phyloP scores from a whole-genome alignment of 495 filamentous ascomycete species.

The Cudoniella acicularis region DNA sequence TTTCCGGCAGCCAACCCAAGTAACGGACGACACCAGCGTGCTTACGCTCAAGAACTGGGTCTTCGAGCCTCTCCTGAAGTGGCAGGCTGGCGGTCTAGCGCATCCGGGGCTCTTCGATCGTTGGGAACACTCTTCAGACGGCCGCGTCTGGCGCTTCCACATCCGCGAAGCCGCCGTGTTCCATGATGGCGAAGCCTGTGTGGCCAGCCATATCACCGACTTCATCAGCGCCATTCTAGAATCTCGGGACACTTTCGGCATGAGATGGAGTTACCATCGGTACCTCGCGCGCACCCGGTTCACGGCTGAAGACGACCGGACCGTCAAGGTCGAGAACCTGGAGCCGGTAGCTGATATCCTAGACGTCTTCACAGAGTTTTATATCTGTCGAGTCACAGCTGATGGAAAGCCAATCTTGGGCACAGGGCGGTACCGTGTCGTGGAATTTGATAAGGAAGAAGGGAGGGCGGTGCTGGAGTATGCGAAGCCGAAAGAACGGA shows the following conservation, averaged over 20 bases:
- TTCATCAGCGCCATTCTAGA: not conserved
- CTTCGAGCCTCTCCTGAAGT: not conserved
- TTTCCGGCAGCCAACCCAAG: not conserved
- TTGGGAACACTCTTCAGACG: not conserved
- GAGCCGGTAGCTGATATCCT: not conserved
- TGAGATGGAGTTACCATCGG: not conserved
- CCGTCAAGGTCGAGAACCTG: not conserved
- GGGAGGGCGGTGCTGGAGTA: not conserved
- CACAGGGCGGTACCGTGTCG: not conserved
- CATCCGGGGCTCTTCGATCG: not conserved
- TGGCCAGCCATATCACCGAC: not conserved
- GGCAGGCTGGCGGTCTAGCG: not conserved
- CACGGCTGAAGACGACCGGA: not conserved
- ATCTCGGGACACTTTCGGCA: not conserved
- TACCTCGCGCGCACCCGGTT: not conserved
- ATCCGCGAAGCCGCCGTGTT: not conserved
- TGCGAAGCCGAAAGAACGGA: not conserved
- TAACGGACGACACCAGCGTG: not conserved
- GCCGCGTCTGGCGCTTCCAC: not conserved
- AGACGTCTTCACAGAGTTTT: not conserved
- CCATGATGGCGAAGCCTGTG: not conserved
- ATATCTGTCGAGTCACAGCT: not conserved
- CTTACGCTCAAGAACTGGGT: not conserved
- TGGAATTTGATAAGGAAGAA: not conserved
- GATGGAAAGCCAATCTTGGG: not conserved